A percentile compares a stretch with the other conserved stretches of the same genome.
Evolutionary conservation across 257 asterid genomes (phyloP).

Genomic region (Echites panduratus): DNA sequence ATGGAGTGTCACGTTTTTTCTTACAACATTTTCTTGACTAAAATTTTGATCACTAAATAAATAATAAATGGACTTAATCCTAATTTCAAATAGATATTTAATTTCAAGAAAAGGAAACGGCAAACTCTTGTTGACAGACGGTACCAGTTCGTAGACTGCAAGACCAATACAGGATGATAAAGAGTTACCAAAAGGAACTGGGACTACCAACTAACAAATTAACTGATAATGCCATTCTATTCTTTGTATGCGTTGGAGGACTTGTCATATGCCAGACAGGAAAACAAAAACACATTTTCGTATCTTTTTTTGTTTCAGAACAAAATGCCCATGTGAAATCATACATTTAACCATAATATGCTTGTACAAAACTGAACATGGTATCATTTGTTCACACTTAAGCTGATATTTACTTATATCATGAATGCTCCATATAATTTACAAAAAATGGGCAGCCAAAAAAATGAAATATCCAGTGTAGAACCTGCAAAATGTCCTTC

Average conservation of each 20-base stretch:
- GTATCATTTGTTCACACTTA: neutral
- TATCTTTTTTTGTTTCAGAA: neutral
- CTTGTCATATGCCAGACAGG: no score
- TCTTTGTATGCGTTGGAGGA: no score
- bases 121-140: neutral
- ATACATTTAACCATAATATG: neutral
- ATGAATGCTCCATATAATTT: neutral
- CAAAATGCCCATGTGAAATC: neutral
- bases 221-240: no score
- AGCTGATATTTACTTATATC: neutral
- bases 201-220: no score
- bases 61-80: no score
- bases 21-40: no score
- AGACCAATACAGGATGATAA: no score
- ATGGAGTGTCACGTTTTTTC: neutral
- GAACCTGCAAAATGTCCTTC: neutral
- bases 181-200: neutral
- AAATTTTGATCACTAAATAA: no score
- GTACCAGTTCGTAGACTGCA: neutral
- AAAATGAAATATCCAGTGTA: neutral
- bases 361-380: neutral
- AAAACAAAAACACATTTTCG: no score
- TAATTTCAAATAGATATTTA: no score
- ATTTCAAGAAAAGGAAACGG: no score
- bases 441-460: conserved; percentile 8